Conservation (phyloP, 108 stramenopile species). For the Nitzschia palea region DNA sequence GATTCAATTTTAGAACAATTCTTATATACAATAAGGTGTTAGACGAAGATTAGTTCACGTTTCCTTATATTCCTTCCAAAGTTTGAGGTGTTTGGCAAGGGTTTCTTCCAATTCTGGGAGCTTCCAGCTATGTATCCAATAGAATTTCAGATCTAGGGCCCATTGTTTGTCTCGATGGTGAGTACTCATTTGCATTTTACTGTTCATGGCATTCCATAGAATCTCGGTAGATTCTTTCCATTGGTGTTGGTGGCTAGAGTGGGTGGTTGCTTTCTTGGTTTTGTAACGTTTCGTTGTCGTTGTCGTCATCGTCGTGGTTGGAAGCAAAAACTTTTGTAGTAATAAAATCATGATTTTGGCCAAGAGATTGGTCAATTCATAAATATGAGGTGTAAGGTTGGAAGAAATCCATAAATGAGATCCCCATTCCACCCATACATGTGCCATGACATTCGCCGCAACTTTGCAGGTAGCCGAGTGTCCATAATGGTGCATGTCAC, state of each 20-base stretch:
- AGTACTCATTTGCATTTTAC: background rate
- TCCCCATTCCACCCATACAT: constrained; percentile 7
- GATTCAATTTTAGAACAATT: too few species aligned
- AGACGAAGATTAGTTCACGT: too few species aligned
- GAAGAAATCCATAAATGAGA: background rate
- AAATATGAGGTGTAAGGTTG: background rate
- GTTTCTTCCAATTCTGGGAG: background rate
- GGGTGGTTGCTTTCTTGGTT: too few species aligned
- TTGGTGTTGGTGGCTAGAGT: background rate
- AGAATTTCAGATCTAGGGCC: background rate
- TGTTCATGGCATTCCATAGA: background rate
- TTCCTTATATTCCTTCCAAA: background rate
- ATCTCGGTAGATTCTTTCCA: background rate
- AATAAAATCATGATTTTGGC: background rate
- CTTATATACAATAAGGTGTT: too few species aligned
- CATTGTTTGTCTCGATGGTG: background rate
- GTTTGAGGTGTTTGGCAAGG: background rate
- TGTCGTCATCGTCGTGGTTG: background rate
- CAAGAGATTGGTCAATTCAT: background rate
- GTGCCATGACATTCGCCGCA: constrained; percentile 10
- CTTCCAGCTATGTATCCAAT: background rate
- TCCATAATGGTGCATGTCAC: constrained; percentile 2
- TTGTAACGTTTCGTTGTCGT: background rate
- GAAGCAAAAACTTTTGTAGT: background rate
- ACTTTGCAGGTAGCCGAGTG: constrained; percentile 1